A percentile compares a stretch with the other conserved stretches of the same genome.
These are phyloP conservation scores for Cladosporium colombiae DNA, from an alignment of 2,329 filamentous ascomycete species.

Conservation along the genomic window DNA sequence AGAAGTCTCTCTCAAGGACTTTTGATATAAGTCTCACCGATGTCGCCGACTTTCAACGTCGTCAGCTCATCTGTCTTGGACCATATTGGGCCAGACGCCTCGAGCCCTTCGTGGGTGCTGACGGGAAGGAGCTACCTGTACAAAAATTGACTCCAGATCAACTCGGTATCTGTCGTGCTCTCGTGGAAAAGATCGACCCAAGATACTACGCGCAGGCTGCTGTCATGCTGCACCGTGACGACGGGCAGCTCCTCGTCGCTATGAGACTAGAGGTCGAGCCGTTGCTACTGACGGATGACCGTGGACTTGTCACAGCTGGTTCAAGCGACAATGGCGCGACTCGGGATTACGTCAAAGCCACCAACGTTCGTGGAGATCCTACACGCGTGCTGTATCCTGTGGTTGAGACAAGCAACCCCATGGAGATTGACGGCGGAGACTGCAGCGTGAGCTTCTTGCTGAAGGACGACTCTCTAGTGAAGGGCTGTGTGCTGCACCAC, in stretches of 20 bases:
- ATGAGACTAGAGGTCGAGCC: background rate
- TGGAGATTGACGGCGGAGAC: background rate
- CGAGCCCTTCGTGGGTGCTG: background rate
- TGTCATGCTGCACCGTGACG: background rate
- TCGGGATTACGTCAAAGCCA: background rate
- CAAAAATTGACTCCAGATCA: background rate
- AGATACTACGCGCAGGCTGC: background rate
- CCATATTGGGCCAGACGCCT: background rate
- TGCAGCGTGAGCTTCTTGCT: background rate
- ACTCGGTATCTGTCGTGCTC: background rate
- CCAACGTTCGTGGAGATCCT: background rate
- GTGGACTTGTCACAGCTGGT: background rate
- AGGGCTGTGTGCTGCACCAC: background rate
- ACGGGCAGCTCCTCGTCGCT: background rate
- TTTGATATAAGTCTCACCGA: background rate
- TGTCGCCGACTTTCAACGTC: background rate
- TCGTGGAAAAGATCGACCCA: background rate
- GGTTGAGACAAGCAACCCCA: background rate
- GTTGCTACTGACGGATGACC: background rate
- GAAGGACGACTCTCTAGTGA: background rate
- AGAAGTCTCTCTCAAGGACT: background rate
- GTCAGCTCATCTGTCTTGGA: background rate
- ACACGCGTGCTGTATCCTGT: background rate
- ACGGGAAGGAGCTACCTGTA: background rate
- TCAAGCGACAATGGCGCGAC: background rate